Percentiles rank a stretch among this genome's conserved stretches.
phyloP scores from a whole-genome alignment of 345 rosid species.

The Aquilaria malaccensis region DNA sequence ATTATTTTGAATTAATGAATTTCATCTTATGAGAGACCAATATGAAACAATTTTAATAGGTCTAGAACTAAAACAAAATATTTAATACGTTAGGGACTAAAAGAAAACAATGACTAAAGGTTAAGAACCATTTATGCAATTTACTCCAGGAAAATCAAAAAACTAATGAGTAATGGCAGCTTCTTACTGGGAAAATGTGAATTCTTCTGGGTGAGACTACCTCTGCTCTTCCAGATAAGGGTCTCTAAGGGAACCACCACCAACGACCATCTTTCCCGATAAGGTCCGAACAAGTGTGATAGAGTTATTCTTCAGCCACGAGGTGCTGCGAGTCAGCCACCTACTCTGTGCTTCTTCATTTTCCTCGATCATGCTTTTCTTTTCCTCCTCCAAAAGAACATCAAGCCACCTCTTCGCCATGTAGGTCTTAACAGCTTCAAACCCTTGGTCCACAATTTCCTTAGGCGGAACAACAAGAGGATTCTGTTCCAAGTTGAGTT shows the following conservation, averaged over 20 bases:
- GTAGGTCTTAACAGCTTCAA: conserved; percentile 55
- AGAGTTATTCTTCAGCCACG: conserved; percentile 57
- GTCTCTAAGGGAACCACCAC: conserved; percentile 38
- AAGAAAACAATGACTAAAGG: too few species aligned
- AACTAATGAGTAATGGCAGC: too few species aligned
- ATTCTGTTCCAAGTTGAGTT: conserved; percentile 78
- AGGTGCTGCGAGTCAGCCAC: conserved; percentile 82
- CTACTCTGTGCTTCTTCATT: conserved; percentile 45
- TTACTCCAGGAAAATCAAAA: too few species aligned
- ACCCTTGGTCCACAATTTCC: conserved; percentile 60
- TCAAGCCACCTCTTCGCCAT: conserved; percentile 77
- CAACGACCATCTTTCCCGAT: conserved; percentile 34
- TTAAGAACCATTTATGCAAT: too few species aligned
- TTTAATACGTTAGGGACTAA: too few species aligned
- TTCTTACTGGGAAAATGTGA: not conserved
- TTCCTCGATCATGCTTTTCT: conserved; percentile 43
- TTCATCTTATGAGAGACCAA: too few species aligned
- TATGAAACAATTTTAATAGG: too few species aligned
- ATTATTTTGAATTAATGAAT: too few species aligned
- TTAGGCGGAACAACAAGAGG: conserved; percentile 62
- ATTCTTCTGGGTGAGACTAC: conserved; percentile 22
- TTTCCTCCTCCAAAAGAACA: conserved; percentile 52
- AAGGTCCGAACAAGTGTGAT: conserved; percentile 34
- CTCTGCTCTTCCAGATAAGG: conserved; percentile 76
- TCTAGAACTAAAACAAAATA: too few species aligned